Conservation (phyloP, 225 moss, liverwort and hornwort genomes). For the Pleurozium schreberi region DNA sequence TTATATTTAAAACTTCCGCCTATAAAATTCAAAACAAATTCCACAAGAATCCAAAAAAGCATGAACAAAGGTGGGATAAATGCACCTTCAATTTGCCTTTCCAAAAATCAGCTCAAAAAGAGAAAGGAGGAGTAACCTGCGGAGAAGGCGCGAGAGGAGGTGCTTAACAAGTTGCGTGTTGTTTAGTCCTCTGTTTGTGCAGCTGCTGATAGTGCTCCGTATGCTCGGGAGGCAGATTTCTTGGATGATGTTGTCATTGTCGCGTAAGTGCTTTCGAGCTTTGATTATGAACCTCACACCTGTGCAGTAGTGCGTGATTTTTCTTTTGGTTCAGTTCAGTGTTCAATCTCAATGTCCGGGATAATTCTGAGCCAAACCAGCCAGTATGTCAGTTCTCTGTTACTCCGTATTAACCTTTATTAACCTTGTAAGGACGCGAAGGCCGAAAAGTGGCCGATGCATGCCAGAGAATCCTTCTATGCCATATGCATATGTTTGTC, state of each 20-base stretch:
- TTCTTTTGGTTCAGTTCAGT: neutral
- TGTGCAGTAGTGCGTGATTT: neutral
- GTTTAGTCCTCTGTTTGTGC: neutral
- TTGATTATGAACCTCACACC: too few species aligned
- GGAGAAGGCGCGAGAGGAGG: slow-evolving; percentile 80
- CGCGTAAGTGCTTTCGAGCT: neutral
- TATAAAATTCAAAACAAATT: neutral
- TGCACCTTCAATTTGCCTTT: neutral
- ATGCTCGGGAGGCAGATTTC: neutral
- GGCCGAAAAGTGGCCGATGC: neutral
- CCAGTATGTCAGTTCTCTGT: neutral
- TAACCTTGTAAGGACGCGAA: neutral
- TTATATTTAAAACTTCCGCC: neutral
- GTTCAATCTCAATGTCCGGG: neutral
- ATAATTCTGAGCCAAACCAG: neutral
- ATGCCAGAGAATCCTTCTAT: neutral
- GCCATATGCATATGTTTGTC: neutral
- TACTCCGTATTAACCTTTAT: neutral
- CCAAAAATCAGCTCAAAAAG: neutral
- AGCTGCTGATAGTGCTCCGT: neutral
- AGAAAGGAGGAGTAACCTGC: slow-evolving; percentile 39
- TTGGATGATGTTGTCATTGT: neutral
- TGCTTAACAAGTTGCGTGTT: neutral
- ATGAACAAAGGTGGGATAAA: neutral
- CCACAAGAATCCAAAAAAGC: neutral